Evolutionary conservation across 129 eudicot species (phyloP).

Genomic region (Heracleum sosnowskyi): DNA sequence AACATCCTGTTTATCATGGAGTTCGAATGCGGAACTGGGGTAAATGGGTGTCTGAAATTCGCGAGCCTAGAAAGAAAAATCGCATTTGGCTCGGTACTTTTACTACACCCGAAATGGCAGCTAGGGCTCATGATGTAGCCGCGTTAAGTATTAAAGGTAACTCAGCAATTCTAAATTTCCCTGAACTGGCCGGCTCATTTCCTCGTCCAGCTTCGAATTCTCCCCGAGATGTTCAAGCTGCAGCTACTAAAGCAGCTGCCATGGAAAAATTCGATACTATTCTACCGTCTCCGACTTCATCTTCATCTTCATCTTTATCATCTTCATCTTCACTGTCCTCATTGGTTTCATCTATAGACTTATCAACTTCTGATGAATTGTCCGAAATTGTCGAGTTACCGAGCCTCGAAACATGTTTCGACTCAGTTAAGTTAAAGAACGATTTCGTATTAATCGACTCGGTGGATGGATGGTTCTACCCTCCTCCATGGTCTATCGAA

Average conservation of each 20-base stretch:
- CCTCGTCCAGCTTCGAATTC: constrained; percentile 66
- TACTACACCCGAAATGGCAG: constrained; percentile 89
- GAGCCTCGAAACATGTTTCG: constrained; percentile 36
- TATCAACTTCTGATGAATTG: constrained; percentile 48
- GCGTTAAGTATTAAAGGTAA: constrained; percentile 73
- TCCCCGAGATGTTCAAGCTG: constrained; percentile 78
- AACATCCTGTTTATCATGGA: constrained; percentile 82
- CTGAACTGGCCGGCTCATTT: constrained; percentile 50
- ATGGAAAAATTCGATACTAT: constrained; percentile 51
- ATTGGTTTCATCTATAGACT: constrained; percentile 21
- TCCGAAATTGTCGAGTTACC: constrained; percentile 68
- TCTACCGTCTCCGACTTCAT: background rate
- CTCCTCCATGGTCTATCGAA: constrained; percentile 45
- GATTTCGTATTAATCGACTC: constrained; percentile 62
- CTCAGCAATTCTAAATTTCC: constrained; percentile 77
- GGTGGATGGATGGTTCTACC: constrained; percentile 57
- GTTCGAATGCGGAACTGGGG: constrained; percentile 95
- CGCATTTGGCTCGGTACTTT: constrained; percentile 95
- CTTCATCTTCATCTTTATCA: constrained; percentile 3
- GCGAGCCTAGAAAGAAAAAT: constrained; percentile 81
- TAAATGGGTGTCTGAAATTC: constrained; percentile 96
- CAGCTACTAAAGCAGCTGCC: constrained; percentile 86
- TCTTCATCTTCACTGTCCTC: constrained; percentile 22
- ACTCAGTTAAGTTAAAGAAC: constrained; percentile 28
- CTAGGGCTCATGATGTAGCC: constrained; percentile 93